Percentiles rank a stretch among this genome's conserved stretches.
phyloP scores from a whole-genome alignment of 1,139 yeast species.

The Geotrichum restrictum region DNA sequence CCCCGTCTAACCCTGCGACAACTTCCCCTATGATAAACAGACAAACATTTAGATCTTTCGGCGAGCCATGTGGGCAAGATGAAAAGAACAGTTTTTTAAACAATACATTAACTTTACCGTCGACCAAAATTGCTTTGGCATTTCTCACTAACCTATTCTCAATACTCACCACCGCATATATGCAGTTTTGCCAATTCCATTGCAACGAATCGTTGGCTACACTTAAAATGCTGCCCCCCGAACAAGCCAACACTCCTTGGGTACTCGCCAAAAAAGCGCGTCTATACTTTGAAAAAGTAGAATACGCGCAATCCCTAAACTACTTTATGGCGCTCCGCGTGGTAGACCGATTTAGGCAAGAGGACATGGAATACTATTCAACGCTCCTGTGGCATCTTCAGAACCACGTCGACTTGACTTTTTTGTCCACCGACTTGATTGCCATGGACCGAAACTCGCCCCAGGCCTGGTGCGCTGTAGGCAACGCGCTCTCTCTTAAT shows the following conservation, averaged over 20 bases:
- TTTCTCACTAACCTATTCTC: constrained; percentile 51
- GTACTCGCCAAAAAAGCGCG: constrained; percentile 76
- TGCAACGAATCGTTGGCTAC: constrained; percentile 75
- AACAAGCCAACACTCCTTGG: constrained; percentile 77
- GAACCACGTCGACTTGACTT: constrained; percentile 73
- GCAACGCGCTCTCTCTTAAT: constrained; percentile 79
- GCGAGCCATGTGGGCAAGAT: no score
- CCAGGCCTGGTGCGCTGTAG: constrained; percentile 89
- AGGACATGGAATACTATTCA: constrained; percentile 88
- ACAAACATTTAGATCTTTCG: no score
- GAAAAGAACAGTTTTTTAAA: no score
- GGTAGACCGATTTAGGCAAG: constrained; percentile 70
- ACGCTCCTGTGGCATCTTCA: constrained; percentile 92
- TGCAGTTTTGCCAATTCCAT: constrained; percentile 64
- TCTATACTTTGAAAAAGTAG: constrained; percentile 80
- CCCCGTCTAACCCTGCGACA: no score
- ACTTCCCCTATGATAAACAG: no score
- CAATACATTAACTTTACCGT: no score
- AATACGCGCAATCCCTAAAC: constrained; percentile 70
- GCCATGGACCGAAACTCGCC: constrained; percentile 64
- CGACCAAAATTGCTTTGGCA: no score
- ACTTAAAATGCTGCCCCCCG: constrained; percentile 57
- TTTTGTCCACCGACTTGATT: constrained; percentile 74
- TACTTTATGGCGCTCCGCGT: constrained; percentile 61
- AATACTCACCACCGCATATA: constrained; percentile 60